Conservation (phyloP, 495 filamentous ascomycete species). For the Xylaria scruposa region DNA sequence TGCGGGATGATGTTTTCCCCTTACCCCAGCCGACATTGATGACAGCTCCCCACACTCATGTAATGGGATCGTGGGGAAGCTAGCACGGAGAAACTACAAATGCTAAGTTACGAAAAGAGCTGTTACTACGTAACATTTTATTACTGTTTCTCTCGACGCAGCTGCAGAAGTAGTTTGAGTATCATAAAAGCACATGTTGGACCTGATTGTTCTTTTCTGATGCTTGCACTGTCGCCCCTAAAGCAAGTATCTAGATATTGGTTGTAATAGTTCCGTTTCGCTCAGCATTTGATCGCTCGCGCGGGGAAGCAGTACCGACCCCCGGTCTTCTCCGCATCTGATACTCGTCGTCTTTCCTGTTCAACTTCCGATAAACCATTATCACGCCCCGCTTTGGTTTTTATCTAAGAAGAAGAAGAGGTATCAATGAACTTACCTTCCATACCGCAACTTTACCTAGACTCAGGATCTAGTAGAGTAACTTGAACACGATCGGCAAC, state of each 20-base stretch:
- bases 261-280: not conserved
- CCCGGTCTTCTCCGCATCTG: conserved; percentile 11
- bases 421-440: not conserved
- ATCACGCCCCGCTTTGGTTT: not conserved
- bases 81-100: not conserved
- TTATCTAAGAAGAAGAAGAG: not conserved
- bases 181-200: not conserved
- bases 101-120: not conserved
- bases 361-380: not conserved
- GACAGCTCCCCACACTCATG: not conserved
- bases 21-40: conserved; percentile 1
- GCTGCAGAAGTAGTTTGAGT: not conserved
- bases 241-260: not conserved
- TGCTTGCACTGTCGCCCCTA: not conserved
- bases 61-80: not conserved
- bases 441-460: not conserved
- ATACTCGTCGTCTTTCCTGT: not conserved
- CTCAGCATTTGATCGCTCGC: not conserved
- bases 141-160: not conserved
- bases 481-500: not conserved
- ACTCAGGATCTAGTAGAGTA: not conserved
- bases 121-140: not conserved
- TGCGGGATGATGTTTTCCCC: conserved; percentile 7
- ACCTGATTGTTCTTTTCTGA: not conserved
- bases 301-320: conserved; percentile 12